phyloP scores from a whole-genome alignment of 2,329 filamentous ascomycete species.

The Penicillium sp. region DNA sequence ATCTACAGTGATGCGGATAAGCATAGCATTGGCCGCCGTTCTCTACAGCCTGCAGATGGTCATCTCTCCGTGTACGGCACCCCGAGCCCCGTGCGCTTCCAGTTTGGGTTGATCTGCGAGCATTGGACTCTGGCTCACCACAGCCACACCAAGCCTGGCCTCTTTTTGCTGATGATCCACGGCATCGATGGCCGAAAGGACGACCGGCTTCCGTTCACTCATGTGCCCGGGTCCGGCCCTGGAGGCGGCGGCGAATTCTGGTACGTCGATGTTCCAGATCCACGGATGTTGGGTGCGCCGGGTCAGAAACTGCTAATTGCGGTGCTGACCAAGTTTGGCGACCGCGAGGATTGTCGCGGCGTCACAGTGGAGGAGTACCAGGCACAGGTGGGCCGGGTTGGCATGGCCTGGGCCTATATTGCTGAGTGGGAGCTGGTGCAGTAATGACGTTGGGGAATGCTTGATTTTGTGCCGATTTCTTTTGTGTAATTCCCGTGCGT shows the following conservation, averaged over 20 bases:
- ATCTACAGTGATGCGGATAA: constrained; percentile 50
- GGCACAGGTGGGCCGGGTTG: constrained; percentile 47
- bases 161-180: constrained; percentile 67
- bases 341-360: constrained; percentile 52
- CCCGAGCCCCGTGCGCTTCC: constrained; percentile 65
- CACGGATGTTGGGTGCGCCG: constrained; percentile 62
- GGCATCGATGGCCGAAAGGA: constrained; percentile 65
- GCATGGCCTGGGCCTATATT: constrained; percentile 52
- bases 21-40: constrained; percentile 54
- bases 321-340: constrained; percentile 56
- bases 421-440: constrained; percentile 54
- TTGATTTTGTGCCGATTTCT: constrained; percentile 17
- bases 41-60: constrained; percentile 60
- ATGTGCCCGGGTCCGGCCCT: constrained; percentile 36
- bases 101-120: constrained; percentile 73
- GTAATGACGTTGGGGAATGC: constrained; percentile 11
- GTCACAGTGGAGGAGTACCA: constrained; percentile 50
- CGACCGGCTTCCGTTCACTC: constrained; percentile 66
- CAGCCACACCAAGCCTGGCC: constrained; percentile 60
- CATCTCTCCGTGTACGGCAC: constrained; percentile 59
- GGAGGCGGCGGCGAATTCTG: constrained; percentile 72
- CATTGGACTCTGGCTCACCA: constrained; percentile 72
- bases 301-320: constrained; percentile 67
- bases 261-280: constrained; percentile 70
- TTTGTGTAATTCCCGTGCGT: not conserved